These are phyloP conservation scores for Guadua angustifolia DNA, from an alignment of 176 grass and related monocot species.

Conservation along the genomic window DNA sequence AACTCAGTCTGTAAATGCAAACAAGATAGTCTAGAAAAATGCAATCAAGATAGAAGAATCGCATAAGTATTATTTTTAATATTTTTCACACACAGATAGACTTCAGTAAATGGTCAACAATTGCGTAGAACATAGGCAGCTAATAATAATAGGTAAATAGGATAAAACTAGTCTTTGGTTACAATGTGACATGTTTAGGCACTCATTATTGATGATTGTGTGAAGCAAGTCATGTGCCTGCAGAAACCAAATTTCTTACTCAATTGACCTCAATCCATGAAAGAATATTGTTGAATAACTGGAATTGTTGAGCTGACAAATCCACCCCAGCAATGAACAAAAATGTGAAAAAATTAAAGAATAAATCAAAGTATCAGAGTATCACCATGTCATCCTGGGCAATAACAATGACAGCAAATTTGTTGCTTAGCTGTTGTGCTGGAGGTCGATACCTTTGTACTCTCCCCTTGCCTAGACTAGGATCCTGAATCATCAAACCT, in stretches of 20 bases:
- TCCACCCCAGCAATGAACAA: no score
- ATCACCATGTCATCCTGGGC: no score
- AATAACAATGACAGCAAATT: no score
- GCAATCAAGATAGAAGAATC: neutral
- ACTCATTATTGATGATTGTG: constrained; percentile 60
- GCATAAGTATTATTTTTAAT: constrained; percentile 5
- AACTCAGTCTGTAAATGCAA: constrained; percentile 18
- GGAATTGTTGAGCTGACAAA: no score
- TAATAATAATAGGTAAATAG: constrained; percentile 37
- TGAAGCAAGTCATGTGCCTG: constrained; percentile 84
- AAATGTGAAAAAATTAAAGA: no score
- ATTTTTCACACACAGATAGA: constrained; percentile 2
- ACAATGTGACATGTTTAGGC: constrained; percentile 51
- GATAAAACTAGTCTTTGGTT: constrained; percentile 31
- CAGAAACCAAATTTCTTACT: constrained; percentile 70
- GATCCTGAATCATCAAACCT: no score
- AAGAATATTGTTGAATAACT: constrained; percentile 41
- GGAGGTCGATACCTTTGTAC: no score
- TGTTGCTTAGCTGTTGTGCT: no score
- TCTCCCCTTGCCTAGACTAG: no score
- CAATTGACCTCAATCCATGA: constrained; percentile 48
- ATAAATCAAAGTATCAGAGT: no score
- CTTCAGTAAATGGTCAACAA: constrained; percentile 12
- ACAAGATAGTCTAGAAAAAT: neutral
- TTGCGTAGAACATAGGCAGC: neutral